Evolutionary conservation across 2,329 filamentous ascomycete genomes (phyloP).

Genomic region (Lithohypha guttulata): DNA sequence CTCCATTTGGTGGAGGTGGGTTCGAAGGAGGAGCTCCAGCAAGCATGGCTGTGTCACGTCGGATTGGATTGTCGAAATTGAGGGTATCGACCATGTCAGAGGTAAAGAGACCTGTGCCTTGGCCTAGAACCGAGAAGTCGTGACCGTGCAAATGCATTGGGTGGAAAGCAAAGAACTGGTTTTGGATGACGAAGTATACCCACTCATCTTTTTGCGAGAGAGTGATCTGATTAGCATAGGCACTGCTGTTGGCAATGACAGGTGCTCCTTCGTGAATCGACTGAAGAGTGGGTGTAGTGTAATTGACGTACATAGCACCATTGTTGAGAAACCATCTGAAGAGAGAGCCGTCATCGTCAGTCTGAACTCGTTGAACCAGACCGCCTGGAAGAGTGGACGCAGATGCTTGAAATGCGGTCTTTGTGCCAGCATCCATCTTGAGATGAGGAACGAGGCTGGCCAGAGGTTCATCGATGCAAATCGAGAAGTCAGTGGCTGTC

Average conservation of each 20-base stretch:
- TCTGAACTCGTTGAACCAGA: conserved; percentile 18
- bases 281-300: conserved; percentile 25
- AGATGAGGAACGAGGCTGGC: conserved; percentile 22
- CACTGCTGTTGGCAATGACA: background rate
- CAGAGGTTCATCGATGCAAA: conserved; percentile 22
- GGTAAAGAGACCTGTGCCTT: conserved; percentile 33
- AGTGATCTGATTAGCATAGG: conserved; percentile 4
- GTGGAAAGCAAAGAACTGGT: conserved; percentile 25
- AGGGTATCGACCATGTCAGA: conserved; percentile 45
- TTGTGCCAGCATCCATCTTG: conserved; percentile 16
- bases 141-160: conserved; percentile 29
- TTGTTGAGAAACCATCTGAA: conserved; percentile 28
- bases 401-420: conserved; percentile 23
- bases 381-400: conserved; percentile 16
- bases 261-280: conserved; percentile 7
- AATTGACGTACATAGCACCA: conserved; percentile 25
- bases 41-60: conserved; percentile 58
- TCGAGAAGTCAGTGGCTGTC: conserved; percentile 22
- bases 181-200: conserved; percentile 15
- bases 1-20: conserved; percentile 28
- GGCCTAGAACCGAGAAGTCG: conserved; percentile 42
- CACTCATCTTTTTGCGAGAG: conserved; percentile 4
- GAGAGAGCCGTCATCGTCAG: conserved; percentile 18
- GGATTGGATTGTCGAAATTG: conserved; percentile 52
- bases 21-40: conserved; percentile 40